Evolutionary conservation across 106 monocot genomes (phyloP).

Genomic region (Alisma plantagoaquatica): DNA sequence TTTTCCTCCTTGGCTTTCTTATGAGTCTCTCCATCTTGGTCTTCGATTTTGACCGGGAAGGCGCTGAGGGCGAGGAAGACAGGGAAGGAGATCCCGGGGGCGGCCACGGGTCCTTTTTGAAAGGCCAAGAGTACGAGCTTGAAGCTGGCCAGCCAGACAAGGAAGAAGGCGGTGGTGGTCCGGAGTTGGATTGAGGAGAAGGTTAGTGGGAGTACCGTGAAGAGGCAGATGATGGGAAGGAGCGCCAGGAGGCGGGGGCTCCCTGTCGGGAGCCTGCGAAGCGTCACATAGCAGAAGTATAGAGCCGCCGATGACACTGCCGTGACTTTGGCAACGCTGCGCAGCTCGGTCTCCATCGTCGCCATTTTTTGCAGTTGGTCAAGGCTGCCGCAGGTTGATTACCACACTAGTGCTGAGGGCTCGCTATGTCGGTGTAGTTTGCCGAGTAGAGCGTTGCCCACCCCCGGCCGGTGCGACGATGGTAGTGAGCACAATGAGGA

Average conservation of each 20-base stretch:
- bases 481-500: too few species aligned
- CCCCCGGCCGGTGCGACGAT: too few species aligned
- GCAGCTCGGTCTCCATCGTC: constrained; percentile 6
- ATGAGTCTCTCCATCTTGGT: too few species aligned
- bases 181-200: constrained; percentile 49
- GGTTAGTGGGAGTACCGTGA: constrained; percentile 32
- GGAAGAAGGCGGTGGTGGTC: constrained; percentile 41
- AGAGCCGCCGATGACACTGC: neutral
- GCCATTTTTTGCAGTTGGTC: too few species aligned
- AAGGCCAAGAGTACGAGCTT: constrained; percentile 57
- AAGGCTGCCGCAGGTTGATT: too few species aligned
- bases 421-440: too few species aligned
- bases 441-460: too few species aligned
- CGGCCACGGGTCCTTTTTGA: constrained; percentile 33
- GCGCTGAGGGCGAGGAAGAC: constrained; percentile 14
- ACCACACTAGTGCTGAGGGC: too few species aligned
- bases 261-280: constrained; percentile 19
- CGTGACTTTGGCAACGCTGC: constrained; percentile 10
- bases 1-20: too few species aligned
- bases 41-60: neutral
- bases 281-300: constrained; percentile 29
- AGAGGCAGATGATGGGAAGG: constrained; percentile 25
- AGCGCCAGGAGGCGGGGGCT: constrained; percentile 21
- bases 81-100: constrained; percentile 11
- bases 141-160: constrained; percentile 57